Conservation (phyloP, 495 filamentous ascomycete genomes). For the Trichoderma erinaceum region DNA sequence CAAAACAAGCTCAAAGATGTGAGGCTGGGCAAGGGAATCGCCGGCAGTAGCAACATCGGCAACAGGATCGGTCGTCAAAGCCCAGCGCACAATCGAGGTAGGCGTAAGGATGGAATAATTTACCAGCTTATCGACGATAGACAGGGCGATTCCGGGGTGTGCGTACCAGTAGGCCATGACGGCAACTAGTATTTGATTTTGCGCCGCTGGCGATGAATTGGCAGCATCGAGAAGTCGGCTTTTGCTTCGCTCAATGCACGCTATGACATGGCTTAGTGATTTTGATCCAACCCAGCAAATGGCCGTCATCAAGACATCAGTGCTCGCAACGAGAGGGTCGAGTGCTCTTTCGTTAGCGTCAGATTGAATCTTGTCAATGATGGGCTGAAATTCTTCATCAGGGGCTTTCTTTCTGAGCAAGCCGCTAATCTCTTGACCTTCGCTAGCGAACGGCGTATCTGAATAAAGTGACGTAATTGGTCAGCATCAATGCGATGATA, state of each 20-base stretch:
- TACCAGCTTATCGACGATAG: constrained; percentile 91
- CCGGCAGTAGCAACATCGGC: constrained; percentile 42
- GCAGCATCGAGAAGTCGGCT: constrained; percentile 79
- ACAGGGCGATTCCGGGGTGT: constrained; percentile 87
- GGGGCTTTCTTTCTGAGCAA: constrained; percentile 77
- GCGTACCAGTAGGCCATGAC: constrained; percentile 91
- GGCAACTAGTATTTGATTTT: constrained; percentile 79
- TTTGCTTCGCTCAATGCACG: constrained; percentile 93
- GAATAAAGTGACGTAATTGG: background rate
- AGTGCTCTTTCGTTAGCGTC: constrained; percentile 61
- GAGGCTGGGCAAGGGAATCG: constrained; percentile 59
- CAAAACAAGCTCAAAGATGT: constrained; percentile 83
- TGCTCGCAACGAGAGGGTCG: constrained; percentile 74
- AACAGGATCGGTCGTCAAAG: constrained; percentile 53
- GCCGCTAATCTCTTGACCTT: constrained; percentile 71
- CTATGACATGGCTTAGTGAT: constrained; percentile 90
- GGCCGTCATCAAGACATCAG: constrained; percentile 85
- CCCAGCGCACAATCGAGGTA: constrained; percentile 80
- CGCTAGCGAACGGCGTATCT: constrained; percentile 74
- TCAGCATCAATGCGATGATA: background rate
- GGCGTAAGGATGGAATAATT: constrained; percentile 95
- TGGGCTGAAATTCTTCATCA: constrained; percentile 70
- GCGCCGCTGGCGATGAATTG: constrained; percentile 60
- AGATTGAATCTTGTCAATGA: constrained; percentile 71
- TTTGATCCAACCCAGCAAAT: constrained; percentile 91